These are phyloP conservation scores for Phtheirospermum japonicum DNA, from an alignment of 257 asterid species.

Conservation along the genomic window DNA sequence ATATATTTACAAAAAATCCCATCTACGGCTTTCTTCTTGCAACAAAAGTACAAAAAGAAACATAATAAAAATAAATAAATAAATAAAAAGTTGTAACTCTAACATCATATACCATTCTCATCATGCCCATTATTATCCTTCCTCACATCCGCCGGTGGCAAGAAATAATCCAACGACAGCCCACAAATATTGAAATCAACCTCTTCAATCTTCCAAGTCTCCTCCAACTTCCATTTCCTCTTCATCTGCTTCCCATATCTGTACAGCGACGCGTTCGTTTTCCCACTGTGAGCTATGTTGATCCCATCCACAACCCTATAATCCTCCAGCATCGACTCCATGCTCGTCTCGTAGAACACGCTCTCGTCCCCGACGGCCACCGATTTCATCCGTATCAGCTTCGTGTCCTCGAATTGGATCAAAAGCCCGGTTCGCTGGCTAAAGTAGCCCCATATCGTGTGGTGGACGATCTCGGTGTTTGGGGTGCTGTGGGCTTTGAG, in stretches of 20 bases:
- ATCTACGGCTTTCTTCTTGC: too few species aligned
- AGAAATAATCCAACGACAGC: conserved; percentile 62
- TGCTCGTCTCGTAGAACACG: conserved; percentile 76
- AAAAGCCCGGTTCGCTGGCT: conserved; percentile 81
- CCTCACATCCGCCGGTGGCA: conserved; percentile 66
- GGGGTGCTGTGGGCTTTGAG: conserved; percentile 69
- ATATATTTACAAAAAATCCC: too few species aligned
- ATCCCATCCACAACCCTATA: conserved; percentile 62
- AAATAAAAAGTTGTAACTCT: not conserved
- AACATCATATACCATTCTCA: conserved; percentile 32
- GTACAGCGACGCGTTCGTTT: conserved; percentile 53
- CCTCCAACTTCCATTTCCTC: conserved; percentile 68
- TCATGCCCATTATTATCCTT: conserved; percentile 36
- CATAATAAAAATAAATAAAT: too few species aligned
- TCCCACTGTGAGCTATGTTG: conserved; percentile 81
- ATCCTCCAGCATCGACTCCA: conserved; percentile 64
- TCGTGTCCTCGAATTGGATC: conserved; percentile 70
- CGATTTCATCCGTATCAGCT: conserved; percentile 65
- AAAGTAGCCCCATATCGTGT: conserved; percentile 89
- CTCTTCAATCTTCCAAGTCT: conserved; percentile 87
- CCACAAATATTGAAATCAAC: conserved; percentile 81
- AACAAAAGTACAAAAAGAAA: too few species aligned
- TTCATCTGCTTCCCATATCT: conserved; percentile 67
- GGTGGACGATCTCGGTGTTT: conserved; percentile 67
- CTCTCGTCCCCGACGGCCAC: conserved; percentile 37